These are phyloP conservation scores for Wallacemonas sp. DNA, from an alignment of 208 protist species.

Conservation along the genomic window DNA sequence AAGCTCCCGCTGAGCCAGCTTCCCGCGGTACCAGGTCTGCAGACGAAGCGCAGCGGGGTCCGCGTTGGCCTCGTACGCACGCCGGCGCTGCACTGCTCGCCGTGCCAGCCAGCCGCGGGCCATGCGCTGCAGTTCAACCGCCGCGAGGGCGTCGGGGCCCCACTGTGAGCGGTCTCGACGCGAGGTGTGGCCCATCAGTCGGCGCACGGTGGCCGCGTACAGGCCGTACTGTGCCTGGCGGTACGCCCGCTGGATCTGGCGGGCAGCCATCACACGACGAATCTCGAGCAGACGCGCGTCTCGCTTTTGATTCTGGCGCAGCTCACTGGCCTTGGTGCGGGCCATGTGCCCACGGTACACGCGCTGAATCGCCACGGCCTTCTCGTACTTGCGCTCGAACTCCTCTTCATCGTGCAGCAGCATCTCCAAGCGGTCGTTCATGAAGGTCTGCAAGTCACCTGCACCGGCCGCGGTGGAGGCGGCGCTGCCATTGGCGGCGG, in stretches of 20 bases:
- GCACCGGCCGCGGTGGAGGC: slow-evolving; percentile 5
- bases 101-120: slow-evolving; percentile 71
- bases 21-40: slow-evolving; percentile 20
- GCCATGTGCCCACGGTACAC: slow-evolving; percentile 59
- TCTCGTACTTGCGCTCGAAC: slow-evolving; percentile 65
- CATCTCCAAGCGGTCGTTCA: slow-evolving; percentile 72
- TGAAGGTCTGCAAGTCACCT: slow-evolving; percentile 44
- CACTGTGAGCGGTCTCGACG: slow-evolving; percentile 8
- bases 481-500: not conserved
- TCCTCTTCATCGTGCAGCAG: slow-evolving; percentile 80
- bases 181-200: not conserved
- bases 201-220: slow-evolving; percentile 7
- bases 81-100: slow-evolving; percentile 15
- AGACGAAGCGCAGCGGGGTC: not conserved
- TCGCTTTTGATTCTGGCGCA: slow-evolving; percentile 24
- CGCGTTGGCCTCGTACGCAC: slow-evolving; percentile 1
- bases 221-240: slow-evolving; percentile 29
- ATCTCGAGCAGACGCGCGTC: slow-evolving; percentile 36
- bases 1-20: slow-evolving; percentile 23
- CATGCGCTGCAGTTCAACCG: slow-evolving; percentile 59
- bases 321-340: slow-evolving; percentile 22
- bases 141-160: slow-evolving; percentile 42
- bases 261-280: slow-evolving; percentile 41
- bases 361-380: slow-evolving; percentile 65
- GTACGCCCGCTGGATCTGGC: slow-evolving; percentile 57